Evolutionary conservation across 2,329 filamentous ascomycete species (phyloP).

Genomic region (Penicillium sumatraense): DNA sequence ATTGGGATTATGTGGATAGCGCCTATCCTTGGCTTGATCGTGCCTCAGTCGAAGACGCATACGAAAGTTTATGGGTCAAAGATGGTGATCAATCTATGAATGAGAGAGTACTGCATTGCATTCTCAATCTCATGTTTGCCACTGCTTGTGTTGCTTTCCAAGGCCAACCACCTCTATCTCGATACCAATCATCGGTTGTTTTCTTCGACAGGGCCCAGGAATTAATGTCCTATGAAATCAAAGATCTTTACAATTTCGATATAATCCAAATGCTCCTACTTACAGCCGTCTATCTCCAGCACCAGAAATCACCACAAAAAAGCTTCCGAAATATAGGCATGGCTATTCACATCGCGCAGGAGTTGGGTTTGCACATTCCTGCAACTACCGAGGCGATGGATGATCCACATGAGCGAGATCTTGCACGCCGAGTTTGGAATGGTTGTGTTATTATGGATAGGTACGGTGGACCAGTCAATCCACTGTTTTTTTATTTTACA

Average conservation of each 20-base stretch:
- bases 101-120: conserved; percentile 14
- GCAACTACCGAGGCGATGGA: conserved; percentile 1
- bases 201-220: conserved; percentile 10
- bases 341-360: conserved; percentile 11
- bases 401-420: neutral
- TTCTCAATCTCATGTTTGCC: conserved; percentile 19
- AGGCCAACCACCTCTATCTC: conserved; percentile 3
- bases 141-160: conserved; percentile 15
- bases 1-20: conserved; percentile 10
- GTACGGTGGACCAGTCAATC: neutral
- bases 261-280: conserved; percentile 11
- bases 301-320: conserved; percentile 6
- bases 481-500: neutral
- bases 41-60: conserved; percentile 2
- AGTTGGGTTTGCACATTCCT: conserved; percentile 5
- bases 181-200: conserved; percentile 1
- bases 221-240: conserved; percentile 8
- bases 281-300: conserved; percentile 9
- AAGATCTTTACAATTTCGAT: conserved; percentile 9
- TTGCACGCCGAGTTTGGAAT: conserved; percentile 10
- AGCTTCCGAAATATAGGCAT: conserved; percentile 6
- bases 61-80: conserved; percentile 3
- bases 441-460: conserved; percentile 10
- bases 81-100: conserved; percentile 12
- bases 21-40: conserved; percentile 9